phyloP scores from a whole-genome alignment of 768 basidiomycete genomes.

The Macrolepiota dolichaula region DNA sequence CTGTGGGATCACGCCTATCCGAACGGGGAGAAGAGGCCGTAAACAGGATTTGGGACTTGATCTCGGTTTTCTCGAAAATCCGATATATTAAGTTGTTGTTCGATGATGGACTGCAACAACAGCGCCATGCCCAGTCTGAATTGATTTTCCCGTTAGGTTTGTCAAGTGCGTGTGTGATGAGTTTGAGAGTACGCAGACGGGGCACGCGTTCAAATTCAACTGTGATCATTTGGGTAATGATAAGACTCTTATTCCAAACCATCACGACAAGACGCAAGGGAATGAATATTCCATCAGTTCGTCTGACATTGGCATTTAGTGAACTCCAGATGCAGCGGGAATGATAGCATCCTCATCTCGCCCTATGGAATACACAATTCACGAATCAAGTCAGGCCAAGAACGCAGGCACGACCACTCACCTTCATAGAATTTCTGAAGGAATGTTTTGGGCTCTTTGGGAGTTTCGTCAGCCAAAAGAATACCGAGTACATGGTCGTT shows the following conservation, averaged over 20 bases:
- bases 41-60: no score
- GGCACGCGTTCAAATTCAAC: no score
- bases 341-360: constrained; percentile 70
- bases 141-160: no score
- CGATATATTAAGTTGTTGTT: no score
- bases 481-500: constrained; percentile 76
- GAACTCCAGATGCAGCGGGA: constrained; percentile 64
- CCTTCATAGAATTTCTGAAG: constrained; percentile 85
- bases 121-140: no score
- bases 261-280: not conserved
- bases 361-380: constrained; percentile 35
- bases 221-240: no score
- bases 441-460: constrained; percentile 51
- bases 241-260: not conserved
- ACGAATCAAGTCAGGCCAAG: not conserved
- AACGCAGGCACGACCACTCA: constrained; percentile 30
- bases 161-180: no score
- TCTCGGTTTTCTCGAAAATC: no score
- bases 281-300: not conserved
- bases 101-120: no score
- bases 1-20: no score
- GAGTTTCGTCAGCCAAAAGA: constrained; percentile 32
- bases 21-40: no score
- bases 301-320: constrained; percentile 8
- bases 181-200: no score